Conservation (phyloP, 2,329 filamentous ascomycete species). For the Talaromyces verruculosus region DNA sequence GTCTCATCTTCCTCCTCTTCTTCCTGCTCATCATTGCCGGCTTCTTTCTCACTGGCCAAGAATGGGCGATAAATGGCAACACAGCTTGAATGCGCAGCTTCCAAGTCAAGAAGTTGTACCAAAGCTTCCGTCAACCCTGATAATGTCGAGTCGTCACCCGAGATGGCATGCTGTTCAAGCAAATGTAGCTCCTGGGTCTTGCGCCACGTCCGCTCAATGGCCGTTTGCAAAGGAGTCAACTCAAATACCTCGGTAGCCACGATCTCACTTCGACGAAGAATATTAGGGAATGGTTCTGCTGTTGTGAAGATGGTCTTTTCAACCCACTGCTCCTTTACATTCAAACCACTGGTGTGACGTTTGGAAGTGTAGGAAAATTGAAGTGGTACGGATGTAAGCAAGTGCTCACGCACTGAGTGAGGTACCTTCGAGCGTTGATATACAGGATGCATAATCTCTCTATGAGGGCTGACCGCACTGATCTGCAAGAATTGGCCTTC, state of each 20-base stretch:
- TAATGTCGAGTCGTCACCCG: slow-evolving; percentile 70
- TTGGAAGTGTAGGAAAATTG: slow-evolving; percentile 75
- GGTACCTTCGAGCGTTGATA: slow-evolving; percentile 86
- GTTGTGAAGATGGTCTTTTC: slow-evolving; percentile 85
- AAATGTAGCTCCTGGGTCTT: slow-evolving; percentile 82
- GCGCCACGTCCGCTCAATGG: slow-evolving; percentile 81
- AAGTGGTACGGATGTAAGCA: slow-evolving; percentile 74
- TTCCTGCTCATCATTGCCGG: slow-evolving; percentile 44
- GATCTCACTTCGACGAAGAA: slow-evolving; percentile 83
- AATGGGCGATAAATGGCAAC: slow-evolving; percentile 76
- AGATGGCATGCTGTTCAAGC: slow-evolving; percentile 71
- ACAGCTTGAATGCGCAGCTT: slow-evolving; percentile 70
- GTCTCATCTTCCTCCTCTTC: slow-evolving; percentile 53
- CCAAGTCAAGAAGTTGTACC: slow-evolving; percentile 73
- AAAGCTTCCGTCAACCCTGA: slow-evolving; percentile 72
- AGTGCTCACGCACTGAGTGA: slow-evolving; percentile 79
- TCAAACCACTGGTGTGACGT: slow-evolving; percentile 66
- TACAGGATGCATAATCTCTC: slow-evolving; percentile 76
- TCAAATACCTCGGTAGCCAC: slow-evolving; percentile 65
- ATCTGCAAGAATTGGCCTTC: slow-evolving; percentile 91
- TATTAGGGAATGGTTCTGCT: slow-evolving; percentile 84
- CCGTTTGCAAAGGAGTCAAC: slow-evolving; percentile 78
- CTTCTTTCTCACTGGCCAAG: slow-evolving; percentile 55
- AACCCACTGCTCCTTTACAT: slow-evolving; percentile 68
- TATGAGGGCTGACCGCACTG: slow-evolving; percentile 75